Percentiles rank a stretch among this genome's conserved stretches.
These are phyloP conservation scores for Apostasia ramifera DNA, from an alignment of 106 monocot genomes.

Conservation along the genomic window DNA sequence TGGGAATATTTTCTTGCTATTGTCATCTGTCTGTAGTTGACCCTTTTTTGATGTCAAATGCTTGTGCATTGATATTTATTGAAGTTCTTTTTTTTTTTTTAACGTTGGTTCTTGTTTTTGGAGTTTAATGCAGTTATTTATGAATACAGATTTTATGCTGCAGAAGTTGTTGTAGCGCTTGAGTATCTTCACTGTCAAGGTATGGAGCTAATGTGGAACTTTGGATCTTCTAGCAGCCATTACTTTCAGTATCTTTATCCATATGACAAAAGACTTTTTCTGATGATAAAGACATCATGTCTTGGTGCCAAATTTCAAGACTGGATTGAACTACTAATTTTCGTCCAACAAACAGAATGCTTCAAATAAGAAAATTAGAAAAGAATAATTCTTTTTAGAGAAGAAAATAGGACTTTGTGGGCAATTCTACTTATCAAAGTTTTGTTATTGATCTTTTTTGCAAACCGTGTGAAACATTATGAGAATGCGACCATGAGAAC, in stretches of 20 bases:
- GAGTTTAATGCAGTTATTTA: neutral
- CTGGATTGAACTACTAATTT: no score
- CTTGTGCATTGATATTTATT: neutral
- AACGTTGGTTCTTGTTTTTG: neutral
- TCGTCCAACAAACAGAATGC: no score
- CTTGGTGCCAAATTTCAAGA: no score
- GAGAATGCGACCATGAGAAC: no score
- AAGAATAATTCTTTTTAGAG: no score
- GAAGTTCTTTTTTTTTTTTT: neutral
- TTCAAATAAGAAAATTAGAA: no score
- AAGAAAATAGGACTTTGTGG: no score
- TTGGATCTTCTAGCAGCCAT: neutral
- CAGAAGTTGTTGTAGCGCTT: constrained; percentile 83
- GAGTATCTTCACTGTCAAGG: constrained; percentile 99
- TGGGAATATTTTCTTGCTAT: neutral
- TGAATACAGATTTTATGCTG: constrained; percentile 80
- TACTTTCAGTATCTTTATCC: neutral
- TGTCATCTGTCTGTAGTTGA: neutral
- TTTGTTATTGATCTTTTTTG: no score
- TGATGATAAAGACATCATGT: no score
- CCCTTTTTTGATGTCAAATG: neutral
- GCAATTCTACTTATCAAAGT: no score
- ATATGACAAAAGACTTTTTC: no score
- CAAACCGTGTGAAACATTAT: no score
- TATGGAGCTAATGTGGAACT: constrained; percentile 13